phyloP scores from a whole-genome alignment of 1,284 basidiomycete species.

The Schizophyllum amplum region DNA sequence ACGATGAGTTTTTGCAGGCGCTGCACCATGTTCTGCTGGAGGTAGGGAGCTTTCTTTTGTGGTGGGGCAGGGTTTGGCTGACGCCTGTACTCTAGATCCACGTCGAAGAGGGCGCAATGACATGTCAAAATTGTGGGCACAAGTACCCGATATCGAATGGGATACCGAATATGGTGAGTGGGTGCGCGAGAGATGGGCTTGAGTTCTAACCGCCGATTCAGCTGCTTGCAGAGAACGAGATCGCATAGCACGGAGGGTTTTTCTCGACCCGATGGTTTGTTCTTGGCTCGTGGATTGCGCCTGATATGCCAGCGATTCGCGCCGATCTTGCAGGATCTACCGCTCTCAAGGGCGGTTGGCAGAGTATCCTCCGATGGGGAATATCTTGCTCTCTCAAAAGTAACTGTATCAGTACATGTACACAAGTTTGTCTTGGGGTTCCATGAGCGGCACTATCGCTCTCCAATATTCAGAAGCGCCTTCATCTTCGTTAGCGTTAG shows the following conservation, averaged over 20 bases:
- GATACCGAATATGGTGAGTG: constrained; percentile 94
- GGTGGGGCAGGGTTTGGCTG: constrained; percentile 1
- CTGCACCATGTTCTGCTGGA: constrained; percentile 93
- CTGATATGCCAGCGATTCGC: background rate
- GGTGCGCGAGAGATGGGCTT: background rate
- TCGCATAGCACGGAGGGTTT: constrained; percentile 24
- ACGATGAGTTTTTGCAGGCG: constrained; percentile 70
- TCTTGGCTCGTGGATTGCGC: background rate
- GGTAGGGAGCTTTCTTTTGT: constrained; percentile 35
- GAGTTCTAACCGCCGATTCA: constrained; percentile 22
- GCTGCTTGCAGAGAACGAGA: constrained; percentile 90
- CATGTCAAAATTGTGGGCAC: constrained; percentile 89
- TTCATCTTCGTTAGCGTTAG: background rate
- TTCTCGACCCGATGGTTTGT: background rate
- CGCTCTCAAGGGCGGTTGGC: no score
- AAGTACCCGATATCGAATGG: constrained; percentile 89
- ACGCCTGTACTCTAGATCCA: constrained; percentile 57
- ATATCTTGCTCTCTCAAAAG: no score
- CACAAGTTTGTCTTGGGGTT: background rate
- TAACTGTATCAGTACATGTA: background rate
- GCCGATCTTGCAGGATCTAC: no score
- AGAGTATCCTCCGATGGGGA: no score
- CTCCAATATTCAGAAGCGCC: background rate
- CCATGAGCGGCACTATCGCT: background rate
- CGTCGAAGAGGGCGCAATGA: constrained; percentile 89